Conservation (phyloP, 2,329 filamentous ascomycete species). For the Karstenula rhodostoma region DNA sequence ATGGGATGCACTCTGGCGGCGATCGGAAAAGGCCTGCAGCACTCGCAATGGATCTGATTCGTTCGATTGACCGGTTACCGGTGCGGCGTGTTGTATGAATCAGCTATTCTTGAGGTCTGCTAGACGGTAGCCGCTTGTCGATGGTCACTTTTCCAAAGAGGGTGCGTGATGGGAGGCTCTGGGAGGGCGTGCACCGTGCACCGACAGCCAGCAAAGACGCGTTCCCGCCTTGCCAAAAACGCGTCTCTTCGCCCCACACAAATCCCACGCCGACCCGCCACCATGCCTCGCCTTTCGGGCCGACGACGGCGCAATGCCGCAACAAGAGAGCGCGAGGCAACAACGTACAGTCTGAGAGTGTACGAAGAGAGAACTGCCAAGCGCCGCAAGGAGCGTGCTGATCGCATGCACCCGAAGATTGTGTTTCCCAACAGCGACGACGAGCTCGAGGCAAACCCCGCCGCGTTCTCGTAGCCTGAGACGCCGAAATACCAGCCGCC, state of each 20-base stretch:
- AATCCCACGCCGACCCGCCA: background rate
- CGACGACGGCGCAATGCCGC: background rate
- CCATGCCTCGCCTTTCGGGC: background rate
- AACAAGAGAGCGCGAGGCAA: background rate
- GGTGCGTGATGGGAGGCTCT: background rate
- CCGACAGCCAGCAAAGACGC: slow-evolving; percentile 1
- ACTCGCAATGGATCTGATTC: background rate
- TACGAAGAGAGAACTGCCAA: background rate
- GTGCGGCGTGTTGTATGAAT: background rate
- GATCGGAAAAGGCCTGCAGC: background rate
- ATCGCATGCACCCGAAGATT: background rate
- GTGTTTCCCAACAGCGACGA: background rate
- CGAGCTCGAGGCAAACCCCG: background rate
- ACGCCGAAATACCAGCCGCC: background rate
- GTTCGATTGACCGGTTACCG: background rate
- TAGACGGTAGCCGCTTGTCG: background rate
- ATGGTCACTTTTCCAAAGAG: background rate
- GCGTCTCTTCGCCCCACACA: slow-evolving; percentile 6
- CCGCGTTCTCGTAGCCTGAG: background rate
- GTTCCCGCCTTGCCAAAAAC: slow-evolving; percentile 10
- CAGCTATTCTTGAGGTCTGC: background rate
- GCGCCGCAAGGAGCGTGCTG: background rate
- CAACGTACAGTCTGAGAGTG: background rate
- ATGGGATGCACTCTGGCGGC: background rate
- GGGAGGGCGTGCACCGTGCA: slow-evolving; percentile 1